Base-by-base conservation (phyloP, 306 rosid genomes). In the Malus sylvestris region DNA sequence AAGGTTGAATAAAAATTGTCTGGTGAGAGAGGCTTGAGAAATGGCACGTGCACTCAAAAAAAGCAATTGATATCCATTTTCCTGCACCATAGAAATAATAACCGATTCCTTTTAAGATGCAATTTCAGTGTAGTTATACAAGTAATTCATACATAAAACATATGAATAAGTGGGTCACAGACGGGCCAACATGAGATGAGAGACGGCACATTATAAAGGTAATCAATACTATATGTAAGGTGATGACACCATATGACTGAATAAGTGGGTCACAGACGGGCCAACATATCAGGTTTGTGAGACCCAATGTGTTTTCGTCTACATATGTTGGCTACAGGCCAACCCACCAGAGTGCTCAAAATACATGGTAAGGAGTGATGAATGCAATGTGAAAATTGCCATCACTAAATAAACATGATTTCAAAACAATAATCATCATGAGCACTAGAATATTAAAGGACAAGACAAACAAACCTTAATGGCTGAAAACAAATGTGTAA, bases 41-140 rank as follows among this genome's bases (percentile, higher is more conserved):
- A 96, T 96, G 79, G 99, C 86, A 53, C 99, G 97, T 22, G 99
- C 99, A 79, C 99, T 96, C 79, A 96, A 91, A 87, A 96, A 96
- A 80, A 96, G 99, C 74, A 96, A 72, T 52, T 96, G 89, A 83
- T 92, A 96, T 71, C 99, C 98, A 75, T 96, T 96, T 83, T 96
- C 99, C 99, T 96, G 92, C 67, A 81, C 65, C 62, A 72, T 33
- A 79, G 12, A 75, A 63, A 55, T 60, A 81, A 81, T 58, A 22
- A 51, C 27, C 32, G 23, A 30, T 29, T 65, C 67, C 72, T 55
- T 38, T n/a, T 15, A 51, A 49, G 66, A 52, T 61, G 15, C 29
- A 42, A 74, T 5, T 33, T 62, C 69, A 51, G 60, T 52, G 57
- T 72, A 65, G 68, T 67, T 23, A 44, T 23, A 30, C 72, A 51